phyloP scores from a whole-genome alignment of 2,329 filamentous ascomycete species.

The Cordyceps tenuipes region DNA sequence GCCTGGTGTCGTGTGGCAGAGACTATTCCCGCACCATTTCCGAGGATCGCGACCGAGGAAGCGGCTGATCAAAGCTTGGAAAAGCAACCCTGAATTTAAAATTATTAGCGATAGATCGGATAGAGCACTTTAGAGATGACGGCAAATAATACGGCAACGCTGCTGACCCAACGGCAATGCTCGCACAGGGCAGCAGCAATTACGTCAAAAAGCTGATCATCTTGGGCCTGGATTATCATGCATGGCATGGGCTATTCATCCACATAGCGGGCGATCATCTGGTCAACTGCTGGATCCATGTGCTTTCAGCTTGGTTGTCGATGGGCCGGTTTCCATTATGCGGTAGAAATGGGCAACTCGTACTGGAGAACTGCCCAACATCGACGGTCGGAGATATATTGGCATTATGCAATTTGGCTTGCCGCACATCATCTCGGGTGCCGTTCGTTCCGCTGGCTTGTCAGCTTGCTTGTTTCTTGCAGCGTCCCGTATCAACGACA shows the following conservation, averaged over 20 bases:
- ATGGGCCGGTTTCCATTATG: not conserved
- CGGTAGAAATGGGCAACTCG: not conserved
- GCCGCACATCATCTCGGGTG: not conserved
- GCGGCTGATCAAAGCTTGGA: not conserved
- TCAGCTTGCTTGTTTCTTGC: not conserved
- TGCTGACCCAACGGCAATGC: not conserved
- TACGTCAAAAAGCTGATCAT: not conserved
- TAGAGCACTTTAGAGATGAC: not conserved
- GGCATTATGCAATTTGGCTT: not conserved
- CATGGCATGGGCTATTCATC: not conserved
- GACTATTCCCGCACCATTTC: constrained; percentile 3
- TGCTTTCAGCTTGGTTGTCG: not conserved
- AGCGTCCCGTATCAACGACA: not conserved
- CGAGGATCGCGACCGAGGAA: not conserved
- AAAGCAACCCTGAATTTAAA: not conserved
- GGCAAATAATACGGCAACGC: not conserved
- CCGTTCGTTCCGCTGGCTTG: not conserved
- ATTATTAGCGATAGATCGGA: not conserved
- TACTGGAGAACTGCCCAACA: not conserved
- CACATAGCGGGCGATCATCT: not conserved
- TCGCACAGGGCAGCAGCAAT: not conserved
- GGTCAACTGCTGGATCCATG: not conserved
- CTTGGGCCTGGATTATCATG: not conserved
- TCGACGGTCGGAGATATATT: not conserved
- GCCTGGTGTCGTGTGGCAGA: not conserved